phyloP scores from a whole-genome alignment of 2,329 filamentous ascomycete species.

The Talaromyces atroroseus region DNA sequence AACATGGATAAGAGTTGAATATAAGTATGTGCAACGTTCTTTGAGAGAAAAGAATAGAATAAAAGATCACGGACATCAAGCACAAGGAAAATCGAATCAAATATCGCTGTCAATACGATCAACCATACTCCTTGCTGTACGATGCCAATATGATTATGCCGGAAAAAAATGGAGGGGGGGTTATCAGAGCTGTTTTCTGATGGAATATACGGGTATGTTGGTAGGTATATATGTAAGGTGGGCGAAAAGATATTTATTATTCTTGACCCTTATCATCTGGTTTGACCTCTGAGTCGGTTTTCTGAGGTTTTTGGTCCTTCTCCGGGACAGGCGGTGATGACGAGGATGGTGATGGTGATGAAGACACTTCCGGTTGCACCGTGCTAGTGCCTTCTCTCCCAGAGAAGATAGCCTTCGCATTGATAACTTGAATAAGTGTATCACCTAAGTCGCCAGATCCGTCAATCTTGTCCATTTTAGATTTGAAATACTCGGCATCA shows the following conservation, averaged over 20 bases:
- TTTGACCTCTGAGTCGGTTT: neutral
- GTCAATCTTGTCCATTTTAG: conserved; percentile 68
- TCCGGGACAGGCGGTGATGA: conserved; percentile 6
- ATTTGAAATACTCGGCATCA: conserved; percentile 68
- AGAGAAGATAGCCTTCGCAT: conserved; percentile 31
- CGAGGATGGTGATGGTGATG: neutral
- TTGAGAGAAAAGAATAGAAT: neutral
- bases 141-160: no score
- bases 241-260: neutral
- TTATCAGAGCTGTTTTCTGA: neutral
- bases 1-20: neutral
- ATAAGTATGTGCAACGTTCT: conserved; percentile 1
- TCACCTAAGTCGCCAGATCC: conserved; percentile 71
- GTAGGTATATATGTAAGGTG: neutral
- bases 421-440: conserved; percentile 53
- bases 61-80: neutral
- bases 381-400: neutral
- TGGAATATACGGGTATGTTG: neutral
- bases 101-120: neutral
- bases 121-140: neutral
- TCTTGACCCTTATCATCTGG: neutral
- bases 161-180: neutral
- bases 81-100: neutral
- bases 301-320: conserved; percentile 7
- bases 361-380: neutral